These are phyloP conservation scores for Abrus precatorius DNA, from an alignment of 306 rosid species.

Conservation along the genomic window DNA sequence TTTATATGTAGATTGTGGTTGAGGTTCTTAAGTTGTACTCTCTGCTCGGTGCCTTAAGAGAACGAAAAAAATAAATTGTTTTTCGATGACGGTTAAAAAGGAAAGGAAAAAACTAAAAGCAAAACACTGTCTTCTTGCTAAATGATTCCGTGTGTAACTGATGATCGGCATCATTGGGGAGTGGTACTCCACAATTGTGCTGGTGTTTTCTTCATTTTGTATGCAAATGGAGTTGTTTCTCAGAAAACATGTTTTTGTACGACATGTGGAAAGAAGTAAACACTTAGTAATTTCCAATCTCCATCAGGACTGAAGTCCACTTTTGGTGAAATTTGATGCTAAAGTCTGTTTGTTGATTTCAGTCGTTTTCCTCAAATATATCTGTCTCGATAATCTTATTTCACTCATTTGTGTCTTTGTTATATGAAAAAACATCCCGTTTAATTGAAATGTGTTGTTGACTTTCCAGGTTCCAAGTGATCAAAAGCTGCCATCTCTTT, in stretches of 20 bases:
- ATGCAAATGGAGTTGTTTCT: conserved; percentile 15
- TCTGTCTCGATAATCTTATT: conserved; percentile 33
- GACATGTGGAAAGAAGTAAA: conserved; percentile 3
- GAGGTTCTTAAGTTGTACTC: conserved; percentile 14
- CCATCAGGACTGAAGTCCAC: conserved; percentile 7
- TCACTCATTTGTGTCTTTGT: conserved; percentile 37
- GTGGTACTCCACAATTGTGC: conserved; percentile 4
- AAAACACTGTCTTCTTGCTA: background rate
- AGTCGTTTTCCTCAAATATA: conserved; percentile 29
- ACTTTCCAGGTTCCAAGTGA: conserved; percentile 90
- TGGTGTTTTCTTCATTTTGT: conserved; percentile 27
- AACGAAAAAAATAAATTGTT: background rate
- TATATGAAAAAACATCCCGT: conserved; percentile 5
- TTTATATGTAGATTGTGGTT: conserved; percentile 4
- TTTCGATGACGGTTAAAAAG: background rate
- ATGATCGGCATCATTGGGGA: background rate
- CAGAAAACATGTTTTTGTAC: background rate
- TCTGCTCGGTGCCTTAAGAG: background rate
- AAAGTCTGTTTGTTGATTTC: conserved; percentile 7
- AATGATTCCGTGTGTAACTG: background rate
- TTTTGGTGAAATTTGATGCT: conserved; percentile 32
- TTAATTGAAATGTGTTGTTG: conserved; percentile 43
- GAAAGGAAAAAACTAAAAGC: background rate
- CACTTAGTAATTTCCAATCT: background rate
- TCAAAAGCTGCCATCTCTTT: conserved; percentile 96